Conservation (phyloP, 257 asterid species). For the Nemophila menziesii region DNA sequence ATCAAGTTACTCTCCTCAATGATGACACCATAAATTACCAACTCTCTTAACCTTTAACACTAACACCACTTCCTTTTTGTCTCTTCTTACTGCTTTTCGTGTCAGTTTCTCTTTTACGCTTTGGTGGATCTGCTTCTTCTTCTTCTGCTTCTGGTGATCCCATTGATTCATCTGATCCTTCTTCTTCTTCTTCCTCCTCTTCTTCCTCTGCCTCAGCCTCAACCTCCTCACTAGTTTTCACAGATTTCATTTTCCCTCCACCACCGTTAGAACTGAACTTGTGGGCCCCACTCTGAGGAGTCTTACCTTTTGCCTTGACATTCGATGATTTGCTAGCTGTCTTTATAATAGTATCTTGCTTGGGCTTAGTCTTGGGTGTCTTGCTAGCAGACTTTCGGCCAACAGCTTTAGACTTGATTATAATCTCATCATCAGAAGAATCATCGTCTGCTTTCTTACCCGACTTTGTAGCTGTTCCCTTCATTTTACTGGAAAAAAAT, state of each 20-base stretch:
- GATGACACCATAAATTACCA: no score
- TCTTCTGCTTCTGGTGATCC: constrained; percentile 35
- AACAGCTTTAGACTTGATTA: constrained; percentile 15
- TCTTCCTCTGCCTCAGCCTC: constrained; percentile 35
- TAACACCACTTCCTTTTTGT: no score
- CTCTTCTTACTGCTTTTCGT: constrained; percentile 48
- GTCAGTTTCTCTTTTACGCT: constrained; percentile 44
- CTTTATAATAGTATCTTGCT: constrained; percentile 32
- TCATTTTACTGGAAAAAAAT: constrained; percentile 34
- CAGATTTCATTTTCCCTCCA: constrained; percentile 30
- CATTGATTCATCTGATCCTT: constrained; percentile 20
- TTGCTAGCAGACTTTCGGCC: constrained; percentile 18
- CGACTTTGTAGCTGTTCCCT: constrained; percentile 34
- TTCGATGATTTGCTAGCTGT: constrained; percentile 21
- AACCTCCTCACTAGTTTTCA: constrained; percentile 30
- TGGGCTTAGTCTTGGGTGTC: constrained; percentile 34
- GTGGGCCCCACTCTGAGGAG: constrained; percentile 28
- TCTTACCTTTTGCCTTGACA: constrained; percentile 39
- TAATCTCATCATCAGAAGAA: constrained; percentile 25
- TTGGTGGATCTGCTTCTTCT: constrained; percentile 25
- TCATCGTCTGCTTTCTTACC: constrained; percentile 39
- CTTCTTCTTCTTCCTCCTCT: constrained; percentile 36
- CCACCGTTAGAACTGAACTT: constrained; percentile 21
- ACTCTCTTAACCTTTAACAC: constrained; percentile 5
- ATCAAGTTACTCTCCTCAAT: no score